Percentiles rank a stretch among this genome's conserved stretches.
phyloP scores from a whole-genome alignment of 768 basidiomycete genomes.

The Xerocomus potaroensis region DNA sequence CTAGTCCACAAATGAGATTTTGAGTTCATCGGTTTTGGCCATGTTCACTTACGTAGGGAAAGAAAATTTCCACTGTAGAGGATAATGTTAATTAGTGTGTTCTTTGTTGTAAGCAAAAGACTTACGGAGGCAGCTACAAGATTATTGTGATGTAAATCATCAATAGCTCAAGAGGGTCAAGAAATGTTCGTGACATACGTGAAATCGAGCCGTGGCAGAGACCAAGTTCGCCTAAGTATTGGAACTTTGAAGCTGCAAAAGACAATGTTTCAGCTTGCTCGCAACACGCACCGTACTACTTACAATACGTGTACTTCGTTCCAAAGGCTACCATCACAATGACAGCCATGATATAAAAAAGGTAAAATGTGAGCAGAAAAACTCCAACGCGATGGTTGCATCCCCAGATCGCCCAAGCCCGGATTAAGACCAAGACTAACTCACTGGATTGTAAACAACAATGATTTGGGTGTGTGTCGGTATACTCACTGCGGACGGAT shows the following conservation, averaged over 20 bases:
- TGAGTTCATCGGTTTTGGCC: neutral
- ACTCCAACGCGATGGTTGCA: neutral
- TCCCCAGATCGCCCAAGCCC: neutral
- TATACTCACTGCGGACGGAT: neutral
- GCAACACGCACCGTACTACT: neutral
- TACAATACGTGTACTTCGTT: neutral
- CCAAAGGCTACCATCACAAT: neutral
- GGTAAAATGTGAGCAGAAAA: neutral
- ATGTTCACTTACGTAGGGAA: neutral
- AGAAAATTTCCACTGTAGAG: neutral
- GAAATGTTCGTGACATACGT: neutral
- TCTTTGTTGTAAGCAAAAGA: neutral
- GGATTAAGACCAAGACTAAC: neutral
- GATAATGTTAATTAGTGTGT: neutral
- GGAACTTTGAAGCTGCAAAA: neutral
- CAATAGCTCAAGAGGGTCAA: neutral
- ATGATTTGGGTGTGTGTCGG: neutral
- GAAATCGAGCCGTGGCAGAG: neutral
- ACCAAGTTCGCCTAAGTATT: neutral
- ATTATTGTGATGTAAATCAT: neutral
- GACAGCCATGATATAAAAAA: neutral
- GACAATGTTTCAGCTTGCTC: neutral
- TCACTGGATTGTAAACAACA: neutral
- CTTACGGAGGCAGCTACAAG: neutral
- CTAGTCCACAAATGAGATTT: neutral